A percentile compares a stretch with the other conserved stretches of the same genome.
These are phyloP conservation scores for Ballota nigra DNA, from an alignment of 257 asterid genomes.

Conservation along the genomic window DNA sequence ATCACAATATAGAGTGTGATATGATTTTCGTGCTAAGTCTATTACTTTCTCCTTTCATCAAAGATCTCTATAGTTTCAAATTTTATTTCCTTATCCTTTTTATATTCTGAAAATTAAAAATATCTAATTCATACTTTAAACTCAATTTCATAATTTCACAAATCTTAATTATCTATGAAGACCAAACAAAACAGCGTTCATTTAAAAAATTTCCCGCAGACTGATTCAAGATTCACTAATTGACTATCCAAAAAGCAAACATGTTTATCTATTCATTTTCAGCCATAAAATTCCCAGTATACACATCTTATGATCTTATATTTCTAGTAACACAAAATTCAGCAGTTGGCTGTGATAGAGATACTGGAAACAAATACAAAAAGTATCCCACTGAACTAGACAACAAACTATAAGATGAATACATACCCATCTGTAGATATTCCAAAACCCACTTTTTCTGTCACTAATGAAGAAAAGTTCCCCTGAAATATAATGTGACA, in stretches of 20 bases:
- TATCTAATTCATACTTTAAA: neutral
- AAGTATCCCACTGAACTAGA: constrained; percentile 1
- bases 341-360: neutral
- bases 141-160: neutral
- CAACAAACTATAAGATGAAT: constrained; percentile 20
- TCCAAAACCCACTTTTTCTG: constrained; percentile 90
- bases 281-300: neutral
- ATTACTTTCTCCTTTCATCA: neutral
- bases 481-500: constrained; percentile 51
- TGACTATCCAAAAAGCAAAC: neutral
- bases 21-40: neutral
- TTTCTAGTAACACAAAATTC: neutral
- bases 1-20: neutral
- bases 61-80: neutral
- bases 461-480: constrained; percentile 90
- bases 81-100: neutral
- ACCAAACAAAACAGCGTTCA: neutral
- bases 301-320: neutral
- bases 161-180: neutral
- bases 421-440: constrained; percentile 89
- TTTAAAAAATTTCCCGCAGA: neutral
- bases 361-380: constrained; percentile 10
- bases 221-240: neutral
- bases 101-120: neutral
- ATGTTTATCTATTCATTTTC: neutral